Percentiles rank a stretch among this genome's conserved stretches.
Evolutionary conservation across 768 basidiomycete genomes (phyloP).

Genomic region (Trametes maxima): DNA sequence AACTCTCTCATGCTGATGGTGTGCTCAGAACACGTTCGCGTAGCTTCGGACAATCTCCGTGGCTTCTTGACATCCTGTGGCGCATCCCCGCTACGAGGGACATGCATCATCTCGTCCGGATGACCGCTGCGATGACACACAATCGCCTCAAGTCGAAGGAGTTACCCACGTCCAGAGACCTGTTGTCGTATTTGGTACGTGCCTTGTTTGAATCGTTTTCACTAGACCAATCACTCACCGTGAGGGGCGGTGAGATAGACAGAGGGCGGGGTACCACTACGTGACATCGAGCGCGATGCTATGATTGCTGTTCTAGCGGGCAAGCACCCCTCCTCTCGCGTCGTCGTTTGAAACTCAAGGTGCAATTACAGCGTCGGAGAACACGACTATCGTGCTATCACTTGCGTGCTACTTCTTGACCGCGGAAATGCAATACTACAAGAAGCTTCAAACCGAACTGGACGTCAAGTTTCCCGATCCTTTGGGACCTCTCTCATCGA

Average conservation of each 20-base stretch:
- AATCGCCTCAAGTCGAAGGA: constrained; percentile 10
- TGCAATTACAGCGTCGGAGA: constrained; percentile 34
- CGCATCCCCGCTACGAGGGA: constrained; percentile 30
- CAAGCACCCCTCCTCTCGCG: not conserved
- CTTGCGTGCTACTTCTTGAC: constrained; percentile 34
- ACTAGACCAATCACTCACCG: not conserved
- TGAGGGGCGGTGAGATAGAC: constrained; percentile 13
- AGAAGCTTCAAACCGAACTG: constrained; percentile 32
- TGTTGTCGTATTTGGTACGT: constrained; percentile 30
- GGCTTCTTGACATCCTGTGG: constrained; percentile 37
- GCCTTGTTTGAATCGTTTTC: not conserved
- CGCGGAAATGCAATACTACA: constrained; percentile 24
- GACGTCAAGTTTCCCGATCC: constrained; percentile 30
- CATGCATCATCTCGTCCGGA: constrained; percentile 21
- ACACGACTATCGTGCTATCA: constrained; percentile 28
- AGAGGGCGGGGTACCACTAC: constrained; percentile 6
- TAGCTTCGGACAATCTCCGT: constrained; percentile 37
- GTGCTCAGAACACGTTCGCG: not conserved
- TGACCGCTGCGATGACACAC: constrained; percentile 21
- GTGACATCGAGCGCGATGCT: constrained; percentile 26
- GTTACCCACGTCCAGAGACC: constrained; percentile 12
- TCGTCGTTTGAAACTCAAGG: not conserved
- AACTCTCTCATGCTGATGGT: not conserved
- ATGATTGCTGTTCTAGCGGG: constrained; percentile 28
- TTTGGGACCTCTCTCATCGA: constrained; percentile 15